Percentiles rank a stretch among this genome's conserved stretches.
Conservation (phyloP, 352 stramenopile genomes). For the Phytopythium cucurbitacearum region DNA sequence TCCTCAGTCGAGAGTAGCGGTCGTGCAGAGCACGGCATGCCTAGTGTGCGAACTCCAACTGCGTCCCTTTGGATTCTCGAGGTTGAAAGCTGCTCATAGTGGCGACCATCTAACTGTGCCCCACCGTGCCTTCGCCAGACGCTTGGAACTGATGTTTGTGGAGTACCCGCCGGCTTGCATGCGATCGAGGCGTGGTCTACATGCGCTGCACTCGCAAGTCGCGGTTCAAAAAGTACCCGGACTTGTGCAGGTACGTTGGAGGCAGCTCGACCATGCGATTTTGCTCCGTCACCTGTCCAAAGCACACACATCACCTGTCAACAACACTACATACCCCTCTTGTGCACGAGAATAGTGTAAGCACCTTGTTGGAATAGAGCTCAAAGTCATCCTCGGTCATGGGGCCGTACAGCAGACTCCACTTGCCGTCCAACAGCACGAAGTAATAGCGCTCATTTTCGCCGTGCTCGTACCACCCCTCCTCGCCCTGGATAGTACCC, state of each 20-base stretch:
- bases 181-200: conserved; percentile 31
- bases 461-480: conserved; percentile 86
- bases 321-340: neutral
- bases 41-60: too few species aligned
- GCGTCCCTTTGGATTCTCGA: too few species aligned
- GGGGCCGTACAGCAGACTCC: conserved; percentile 79
- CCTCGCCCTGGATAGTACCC: conserved; percentile 74
- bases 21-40: too few species aligned
- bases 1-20: too few species aligned
- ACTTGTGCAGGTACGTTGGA: conserved; percentile 79
- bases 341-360: too few species aligned
- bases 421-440: conserved; percentile 75
- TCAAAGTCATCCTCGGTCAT: conserved; percentile 87
- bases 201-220: conserved; percentile 53
- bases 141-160: neutral
- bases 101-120: neutral
- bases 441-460: conserved; percentile 88
- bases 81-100: neutral
- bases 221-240: conserved; percentile 63
- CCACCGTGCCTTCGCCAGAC: too few species aligned
- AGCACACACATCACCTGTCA: neutral
- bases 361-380: conserved; percentile 68
- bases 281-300: conserved; percentile 56
- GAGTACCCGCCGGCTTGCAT: too few species aligned
- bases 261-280: conserved; percentile 65